Percentiles rank a stretch among this genome's conserved stretches.
Evolutionary conservation across 306 rosid genomes (phyloP).

Genomic region (Quercus alba): DNA sequence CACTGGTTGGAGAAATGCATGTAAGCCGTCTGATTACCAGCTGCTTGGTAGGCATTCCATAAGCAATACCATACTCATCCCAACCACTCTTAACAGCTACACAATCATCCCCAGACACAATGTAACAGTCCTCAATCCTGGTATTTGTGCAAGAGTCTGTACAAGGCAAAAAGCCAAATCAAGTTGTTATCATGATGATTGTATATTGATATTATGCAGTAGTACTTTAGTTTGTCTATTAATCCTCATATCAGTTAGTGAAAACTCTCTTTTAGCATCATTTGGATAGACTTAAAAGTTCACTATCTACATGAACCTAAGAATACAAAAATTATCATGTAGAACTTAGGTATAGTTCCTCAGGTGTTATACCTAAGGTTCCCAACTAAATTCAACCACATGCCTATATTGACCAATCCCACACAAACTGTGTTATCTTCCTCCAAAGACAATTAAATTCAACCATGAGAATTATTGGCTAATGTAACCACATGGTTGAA

Average conservation of each 20-base stretch:
- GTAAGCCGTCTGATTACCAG: constrained; percentile 60
- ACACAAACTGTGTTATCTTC: too few species aligned
- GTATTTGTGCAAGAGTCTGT: constrained; percentile 78
- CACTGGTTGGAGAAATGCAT: constrained; percentile 76
- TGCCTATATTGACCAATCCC: too few species aligned
- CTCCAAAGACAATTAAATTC: too few species aligned
- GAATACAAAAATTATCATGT: neutral
- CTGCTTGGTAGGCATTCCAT: constrained; percentile 71
- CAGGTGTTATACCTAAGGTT: too few species aligned
- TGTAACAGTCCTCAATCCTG: constrained; percentile 76
- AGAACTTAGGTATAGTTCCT: too few species aligned
- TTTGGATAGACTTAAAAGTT: neutral
- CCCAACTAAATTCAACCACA: too few species aligned
- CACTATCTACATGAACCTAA: neutral
- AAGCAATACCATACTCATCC: constrained; percentile 82
- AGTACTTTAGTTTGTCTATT: neutral
- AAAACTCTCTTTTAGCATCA: neutral
- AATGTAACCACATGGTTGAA: too few species aligned
- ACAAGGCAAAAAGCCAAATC: neutral
- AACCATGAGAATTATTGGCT: too few species aligned
- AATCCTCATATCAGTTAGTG: too few species aligned
- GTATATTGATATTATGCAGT: neutral
- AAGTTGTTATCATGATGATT: neutral
- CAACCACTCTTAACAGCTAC: constrained; percentile 85
- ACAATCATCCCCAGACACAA: constrained; percentile 86